These are phyloP conservation scores for Malus orientalis DNA, from an alignment of 306 rosid genomes.

Conservation along the genomic window DNA sequence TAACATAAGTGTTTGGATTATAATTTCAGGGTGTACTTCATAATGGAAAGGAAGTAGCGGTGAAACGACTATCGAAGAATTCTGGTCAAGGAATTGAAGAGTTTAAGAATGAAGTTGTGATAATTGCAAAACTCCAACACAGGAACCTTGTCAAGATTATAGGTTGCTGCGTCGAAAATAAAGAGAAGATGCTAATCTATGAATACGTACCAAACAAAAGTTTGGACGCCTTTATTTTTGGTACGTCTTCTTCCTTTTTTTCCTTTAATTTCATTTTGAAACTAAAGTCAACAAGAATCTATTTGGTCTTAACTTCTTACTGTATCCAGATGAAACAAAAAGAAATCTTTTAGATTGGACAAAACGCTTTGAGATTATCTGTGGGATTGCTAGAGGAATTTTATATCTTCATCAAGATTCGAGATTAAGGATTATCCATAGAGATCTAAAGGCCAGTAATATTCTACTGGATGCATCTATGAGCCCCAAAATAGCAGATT, in stretches of 20 bases:
- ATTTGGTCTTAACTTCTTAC: too few species aligned
- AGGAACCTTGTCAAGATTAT: slow-evolving; percentile 56
- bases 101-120: slow-evolving; percentile 48
- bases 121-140: slow-evolving; percentile 64
- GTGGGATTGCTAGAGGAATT: slow-evolving; percentile 44
- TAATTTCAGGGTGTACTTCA: slow-evolving; percentile 9
- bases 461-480: slow-evolving; percentile 36
- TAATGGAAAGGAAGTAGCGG: slow-evolving; percentile 14
- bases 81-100: slow-evolving; percentile 59
- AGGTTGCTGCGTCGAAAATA: slow-evolving; percentile 38
- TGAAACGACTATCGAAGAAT: slow-evolving; percentile 43
- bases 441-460: slow-evolving; percentile 57
- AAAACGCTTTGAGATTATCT: slow-evolving; percentile 33
- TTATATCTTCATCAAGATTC: slow-evolving; percentile 64
- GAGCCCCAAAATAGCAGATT: slow-evolving; percentile 65
- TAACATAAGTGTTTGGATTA: not conserved
- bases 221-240: slow-evolving; percentile 39
- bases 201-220: slow-evolving; percentile 57
- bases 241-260: slow-evolving; percentile 16
- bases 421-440: slow-evolving; percentile 49
- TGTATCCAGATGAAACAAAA: not conserved
- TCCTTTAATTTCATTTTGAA: too few species aligned
- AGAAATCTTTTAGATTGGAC: slow-evolving; percentile 35
- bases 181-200: slow-evolving; percentile 53
- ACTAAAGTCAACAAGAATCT: too few species aligned